phyloP scores from a whole-genome alignment of 768 basidiomycete genomes.

The Mycena albidolilacea region DNA sequence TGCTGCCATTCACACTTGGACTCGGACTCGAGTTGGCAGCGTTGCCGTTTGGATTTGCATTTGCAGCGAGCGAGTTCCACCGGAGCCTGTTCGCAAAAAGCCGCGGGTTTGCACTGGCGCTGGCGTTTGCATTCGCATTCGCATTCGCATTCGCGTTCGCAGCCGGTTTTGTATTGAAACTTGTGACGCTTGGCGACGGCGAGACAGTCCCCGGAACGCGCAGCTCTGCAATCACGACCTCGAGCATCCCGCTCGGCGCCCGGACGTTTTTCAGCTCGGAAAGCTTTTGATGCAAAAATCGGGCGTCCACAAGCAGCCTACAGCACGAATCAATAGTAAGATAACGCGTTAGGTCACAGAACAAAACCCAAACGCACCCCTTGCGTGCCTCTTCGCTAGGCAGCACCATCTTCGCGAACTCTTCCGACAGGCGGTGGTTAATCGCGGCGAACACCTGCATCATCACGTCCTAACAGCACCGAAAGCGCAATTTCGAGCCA shows the following conservation, averaged over 20 bases:
- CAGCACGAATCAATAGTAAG: conserved; percentile 26
- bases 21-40: conserved; percentile 18
- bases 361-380: conserved; percentile 64
- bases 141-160: conserved; percentile 33
- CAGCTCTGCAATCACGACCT: conserved; percentile 90
- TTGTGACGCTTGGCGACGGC: conserved; percentile 39
- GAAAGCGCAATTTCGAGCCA: conserved; percentile 33
- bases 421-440: conserved; percentile 90
- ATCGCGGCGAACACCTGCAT: conserved; percentile 94
- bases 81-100: conserved; percentile 52
- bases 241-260: conserved; percentile 83
- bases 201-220: conserved; percentile 58
- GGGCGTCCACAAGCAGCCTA: conserved; percentile 87
- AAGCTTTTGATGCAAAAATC: conserved; percentile 82
- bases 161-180: conserved; percentile 28
- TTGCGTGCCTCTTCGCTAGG: conserved; percentile 88
- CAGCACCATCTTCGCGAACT: conserved; percentile 86
- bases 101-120: conserved; percentile 61
- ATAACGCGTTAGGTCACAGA: conserved; percentile 14
- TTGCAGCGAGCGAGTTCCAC: conserved; percentile 39
- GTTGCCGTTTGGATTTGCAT: conserved; percentile 15
- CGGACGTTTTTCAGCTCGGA: conserved; percentile 81
- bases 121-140: conserved; percentile 24
- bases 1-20: conserved; percentile 36
- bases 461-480: conserved; percentile 83